Conservation (phyloP, 2,329 filamentous ascomycete species). For the Hypoxylon sp. region DNA sequence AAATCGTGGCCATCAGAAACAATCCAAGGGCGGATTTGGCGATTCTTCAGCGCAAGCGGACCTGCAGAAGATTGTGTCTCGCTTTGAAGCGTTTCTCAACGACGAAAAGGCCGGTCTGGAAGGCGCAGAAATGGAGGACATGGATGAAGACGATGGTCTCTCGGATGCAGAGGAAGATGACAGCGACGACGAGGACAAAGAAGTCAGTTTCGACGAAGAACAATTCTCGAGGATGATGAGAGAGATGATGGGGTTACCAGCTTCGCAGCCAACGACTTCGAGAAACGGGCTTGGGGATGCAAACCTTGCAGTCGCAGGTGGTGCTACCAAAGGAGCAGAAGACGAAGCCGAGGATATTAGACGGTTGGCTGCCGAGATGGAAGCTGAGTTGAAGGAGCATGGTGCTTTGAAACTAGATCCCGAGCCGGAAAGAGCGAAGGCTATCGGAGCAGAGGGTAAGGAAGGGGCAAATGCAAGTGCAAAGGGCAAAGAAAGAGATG, state of each 20-base stretch:
- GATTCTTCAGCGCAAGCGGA: constrained; percentile 78
- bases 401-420: constrained; percentile 72
- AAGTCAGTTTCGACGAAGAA: constrained; percentile 84
- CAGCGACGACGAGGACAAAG: constrained; percentile 77
- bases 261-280: constrained; percentile 39
- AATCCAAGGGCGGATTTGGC: constrained; percentile 64
- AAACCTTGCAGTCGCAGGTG: constrained; percentile 21
- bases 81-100: constrained; percentile 93
- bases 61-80: constrained; percentile 88
- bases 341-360: constrained; percentile 72
- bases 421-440: constrained; percentile 50
- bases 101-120: constrained; percentile 85
- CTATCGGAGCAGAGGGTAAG: constrained; percentile 49
- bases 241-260: constrained; percentile 83
- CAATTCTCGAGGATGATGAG: constrained; percentile 90
- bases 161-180: constrained; percentile 64
- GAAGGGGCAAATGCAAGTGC: constrained; percentile 32
- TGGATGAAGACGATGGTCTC: constrained; percentile 73
- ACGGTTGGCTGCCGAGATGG: constrained; percentile 76
- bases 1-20: constrained; percentile 51
- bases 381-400: constrained; percentile 76
- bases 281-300: constrained; percentile 17
- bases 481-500: constrained; percentile 39
- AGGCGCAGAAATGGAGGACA: constrained; percentile 79
- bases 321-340: constrained; percentile 44